Evolutionary conservation across 257 asterid genomes (phyloP), one percentile per base, ranked within the genome.

Genomic region (Scutellaria minor): DNA sequence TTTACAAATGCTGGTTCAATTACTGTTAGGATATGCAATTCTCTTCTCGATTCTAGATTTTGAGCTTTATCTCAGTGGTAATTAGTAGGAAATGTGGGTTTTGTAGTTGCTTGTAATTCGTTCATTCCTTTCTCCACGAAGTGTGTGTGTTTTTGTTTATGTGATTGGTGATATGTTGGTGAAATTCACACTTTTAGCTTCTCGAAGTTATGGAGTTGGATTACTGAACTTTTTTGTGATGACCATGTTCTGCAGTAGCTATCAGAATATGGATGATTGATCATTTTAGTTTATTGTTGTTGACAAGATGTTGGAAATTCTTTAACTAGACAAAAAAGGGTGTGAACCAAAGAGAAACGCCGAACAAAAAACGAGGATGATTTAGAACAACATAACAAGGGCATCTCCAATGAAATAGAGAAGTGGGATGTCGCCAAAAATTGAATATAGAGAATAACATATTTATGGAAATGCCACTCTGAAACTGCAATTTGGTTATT

Each of bases 131-230:
- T 27, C 18, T 27, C 41, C 54, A 42, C 68, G 41, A 63, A 18
- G 53, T 42, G 68, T 70, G 62, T 45, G 66, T 51, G 11, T 13
- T 22, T 2, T 8, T 45, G 57, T 45, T 37, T 66, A 2, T 52
- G 52, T 55, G 51, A 47, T 77, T 47, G 47, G 22, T 24, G 59
- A 75, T 48, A 12, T 15, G 27, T 44, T 12, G 37, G 37, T 11
- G 73, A 6, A n/a, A 15, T 9, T 56, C 40, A 12, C 27, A 45
- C 40, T 73, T 51, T 63, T 22, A 41, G 71, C 9, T 52, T 53
- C 15, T 68, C 61, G 6, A 65, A 44, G 15, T 64, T 64, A 64
- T 13, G 71, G 41, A 63, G 51, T 62, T 42, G 54, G 15, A 53
- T 53, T 13, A 35, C 14, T 59, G 9, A n/a, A 35, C 22, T 31